Percentiles rank a stretch among this genome's conserved stretches.
Conservation (phyloP, 2,329 filamentous ascomycete species). For the Epichloe sibirici region DNA sequence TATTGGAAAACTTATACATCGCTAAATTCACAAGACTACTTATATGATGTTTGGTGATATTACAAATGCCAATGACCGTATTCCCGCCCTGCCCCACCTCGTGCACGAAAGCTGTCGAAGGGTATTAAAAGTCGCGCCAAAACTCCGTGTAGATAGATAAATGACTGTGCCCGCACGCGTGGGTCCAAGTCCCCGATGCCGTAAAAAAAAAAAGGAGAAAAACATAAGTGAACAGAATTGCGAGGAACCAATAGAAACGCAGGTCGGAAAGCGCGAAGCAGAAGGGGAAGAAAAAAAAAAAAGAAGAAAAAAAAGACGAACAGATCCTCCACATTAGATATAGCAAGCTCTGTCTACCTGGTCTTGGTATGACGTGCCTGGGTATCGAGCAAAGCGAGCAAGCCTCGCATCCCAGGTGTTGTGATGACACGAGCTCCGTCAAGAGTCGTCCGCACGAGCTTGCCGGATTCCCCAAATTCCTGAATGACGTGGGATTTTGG, state of each 20-base stretch:
- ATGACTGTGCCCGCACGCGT: not conserved
- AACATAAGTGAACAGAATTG: too few species aligned
- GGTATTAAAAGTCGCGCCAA: not conserved
- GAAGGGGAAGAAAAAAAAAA: not conserved
- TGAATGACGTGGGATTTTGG: too few species aligned
- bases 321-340: not conserved
- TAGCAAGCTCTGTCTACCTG: not conserved
- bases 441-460: too few species aligned
- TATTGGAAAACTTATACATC: not conserved
- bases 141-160: not conserved
- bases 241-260: too few species aligned
- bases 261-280: not conserved
- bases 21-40: not conserved
- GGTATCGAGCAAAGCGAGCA: not conserved
- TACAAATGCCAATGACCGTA: conserved; percentile 3
- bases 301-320: not conserved
- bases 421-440: too few species aligned
- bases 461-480: too few species aligned
- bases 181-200: not conserved
- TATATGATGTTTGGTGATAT: not conserved
- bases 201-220: not conserved
- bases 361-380: not conserved
- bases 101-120: not conserved
- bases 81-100: not conserved
- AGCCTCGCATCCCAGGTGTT: too few species aligned